Evolutionary conservation across 257 asterid genomes (phyloP).

Genomic region (Thymus quinquecostatus): DNA sequence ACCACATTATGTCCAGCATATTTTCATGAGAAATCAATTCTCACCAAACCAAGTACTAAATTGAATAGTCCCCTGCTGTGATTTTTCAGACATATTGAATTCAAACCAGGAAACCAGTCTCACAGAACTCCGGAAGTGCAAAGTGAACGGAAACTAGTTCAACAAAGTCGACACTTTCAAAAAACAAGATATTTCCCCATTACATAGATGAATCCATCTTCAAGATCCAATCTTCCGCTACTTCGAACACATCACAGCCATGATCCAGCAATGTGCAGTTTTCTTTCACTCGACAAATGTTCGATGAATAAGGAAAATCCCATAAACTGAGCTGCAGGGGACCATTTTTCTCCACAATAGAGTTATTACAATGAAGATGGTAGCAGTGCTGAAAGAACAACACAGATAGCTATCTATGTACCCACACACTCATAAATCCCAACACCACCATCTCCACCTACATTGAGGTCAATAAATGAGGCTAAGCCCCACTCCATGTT

Average conservation of each 20-base stretch:
- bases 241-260: neutral
- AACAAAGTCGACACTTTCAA: neutral
- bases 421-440: slow-evolving; percentile 32
- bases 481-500: slow-evolving; percentile 24
- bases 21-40: slow-evolving; percentile 35
- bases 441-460: slow-evolving; percentile 22
- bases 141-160: neutral
- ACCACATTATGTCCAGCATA: slow-evolving; percentile 8
- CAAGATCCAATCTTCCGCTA: neutral
- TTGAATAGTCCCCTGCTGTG: slow-evolving; percentile 18
- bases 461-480: slow-evolving; percentile 40
- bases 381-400: neutral
- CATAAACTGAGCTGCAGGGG: slow-evolving; percentile 23
- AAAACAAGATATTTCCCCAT: slow-evolving; percentile 1
- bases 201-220: neutral
- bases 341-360: slow-evolving; percentile 26
- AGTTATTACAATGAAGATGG: neutral
- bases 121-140: slow-evolving; percentile 1
- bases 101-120: neutral
- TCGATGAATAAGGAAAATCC: neutral
- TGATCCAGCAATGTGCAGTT: slow-evolving; percentile 11
- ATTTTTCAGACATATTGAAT: slow-evolving; percentile 19
- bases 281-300: slow-evolving; percentile 7
- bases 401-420: neutral
- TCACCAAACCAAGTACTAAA: slow-evolving; percentile 34